A percentile compares a stretch with the other conserved stretches of the same genome.
Evolutionary conservation across 1,284 basidiomycete species (phyloP).

Genomic region (Rhodotorula sp.): DNA sequence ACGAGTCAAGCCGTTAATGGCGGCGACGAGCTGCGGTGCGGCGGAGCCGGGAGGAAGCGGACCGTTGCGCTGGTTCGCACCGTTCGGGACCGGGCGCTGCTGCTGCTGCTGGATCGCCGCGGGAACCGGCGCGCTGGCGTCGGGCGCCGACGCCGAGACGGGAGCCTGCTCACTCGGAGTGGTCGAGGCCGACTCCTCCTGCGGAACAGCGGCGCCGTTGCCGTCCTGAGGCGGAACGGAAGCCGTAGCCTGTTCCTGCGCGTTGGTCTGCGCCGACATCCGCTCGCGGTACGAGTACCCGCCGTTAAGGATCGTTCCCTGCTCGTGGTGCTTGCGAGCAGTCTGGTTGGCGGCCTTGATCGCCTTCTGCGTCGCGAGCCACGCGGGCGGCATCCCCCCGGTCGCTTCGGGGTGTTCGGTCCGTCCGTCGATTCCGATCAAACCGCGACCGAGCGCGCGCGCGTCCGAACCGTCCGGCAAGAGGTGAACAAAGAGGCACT

Average conservation of each 20-base stretch:
- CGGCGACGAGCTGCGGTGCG: slow-evolving; percentile 38
- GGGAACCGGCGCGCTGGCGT: neutral
- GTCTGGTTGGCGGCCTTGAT: slow-evolving; percentile 3
- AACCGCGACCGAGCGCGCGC: slow-evolving; percentile 24
- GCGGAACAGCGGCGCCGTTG: neutral
- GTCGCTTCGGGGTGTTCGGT: slow-evolving; percentile 36
- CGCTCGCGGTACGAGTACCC: slow-evolving; percentile 23
- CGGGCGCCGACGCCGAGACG: neutral
- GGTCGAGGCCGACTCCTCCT: neutral
- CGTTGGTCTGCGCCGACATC: neutral
- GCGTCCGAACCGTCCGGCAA: slow-evolving; percentile 41
- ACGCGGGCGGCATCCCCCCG: slow-evolving; percentile 34
- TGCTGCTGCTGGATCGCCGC: slow-evolving; percentile 1
- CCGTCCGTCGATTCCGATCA: slow-evolving; percentile 35
- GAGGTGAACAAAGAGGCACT: slow-evolving; percentile 37
- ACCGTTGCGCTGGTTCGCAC: neutral
- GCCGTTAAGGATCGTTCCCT: slow-evolving; percentile 21
- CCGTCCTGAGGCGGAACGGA: neutral
- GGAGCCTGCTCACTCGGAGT: neutral
- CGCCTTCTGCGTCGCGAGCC: slow-evolving; percentile 24
- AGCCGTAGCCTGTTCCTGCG: neutral
- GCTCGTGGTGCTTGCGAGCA: slow-evolving; percentile 12
- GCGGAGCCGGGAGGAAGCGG: slow-evolving; percentile 11
- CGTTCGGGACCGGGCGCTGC: neutral
- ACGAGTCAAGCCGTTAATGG: slow-evolving; percentile 37